Evolutionary conservation across 108 stramenopile species (phyloP).

Genomic region (Licmophora abbreviata): DNA sequence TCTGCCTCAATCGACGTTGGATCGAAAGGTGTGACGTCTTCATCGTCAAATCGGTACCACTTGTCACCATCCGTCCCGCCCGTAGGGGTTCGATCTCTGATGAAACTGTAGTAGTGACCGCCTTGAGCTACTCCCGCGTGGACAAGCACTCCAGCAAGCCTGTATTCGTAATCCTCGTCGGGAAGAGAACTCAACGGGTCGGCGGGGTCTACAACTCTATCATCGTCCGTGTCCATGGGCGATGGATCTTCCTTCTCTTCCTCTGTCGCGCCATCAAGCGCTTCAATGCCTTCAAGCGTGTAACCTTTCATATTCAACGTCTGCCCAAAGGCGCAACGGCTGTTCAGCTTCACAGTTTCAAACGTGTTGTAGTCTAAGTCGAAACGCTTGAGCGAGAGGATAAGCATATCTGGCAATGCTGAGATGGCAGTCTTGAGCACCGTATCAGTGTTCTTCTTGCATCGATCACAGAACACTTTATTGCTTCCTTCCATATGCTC

Average conservation of each 20-base stretch:
- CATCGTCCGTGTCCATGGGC: constrained; percentile 32
- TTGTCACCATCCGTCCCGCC: constrained; percentile 34
- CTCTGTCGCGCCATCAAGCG: constrained; percentile 38
- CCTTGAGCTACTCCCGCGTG: constrained; percentile 97
- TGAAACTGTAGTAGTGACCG: constrained; percentile 97
- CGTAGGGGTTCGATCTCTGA: constrained; percentile 69
- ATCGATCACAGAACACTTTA: constrained; percentile 91
- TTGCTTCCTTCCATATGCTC: constrained; percentile 98
- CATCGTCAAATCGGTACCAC: constrained; percentile 97
- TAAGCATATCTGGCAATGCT: constrained; percentile 84
- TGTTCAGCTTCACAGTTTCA: constrained; percentile 98
- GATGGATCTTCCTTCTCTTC: constrained; percentile 28
- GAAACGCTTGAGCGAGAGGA: constrained; percentile 94
- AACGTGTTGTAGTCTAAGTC: constrained; percentile 97
- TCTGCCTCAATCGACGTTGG: constrained; percentile 77
- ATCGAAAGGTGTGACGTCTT: constrained; percentile 95
- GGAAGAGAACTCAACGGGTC: constrained; percentile 43
- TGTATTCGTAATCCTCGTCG: constrained; percentile 90
- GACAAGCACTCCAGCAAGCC: constrained; percentile 90
- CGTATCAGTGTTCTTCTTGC: constrained; percentile 93
- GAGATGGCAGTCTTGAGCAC: constrained; percentile 84
- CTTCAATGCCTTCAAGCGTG: constrained; percentile 88
- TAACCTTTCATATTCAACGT: constrained; percentile 92
- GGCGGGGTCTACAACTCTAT: constrained; percentile 18
- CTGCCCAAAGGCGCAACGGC: constrained; percentile 89